Conservation (phyloP, 2,329 filamentous ascomycete species). For the Alternaria viburni region DNA sequence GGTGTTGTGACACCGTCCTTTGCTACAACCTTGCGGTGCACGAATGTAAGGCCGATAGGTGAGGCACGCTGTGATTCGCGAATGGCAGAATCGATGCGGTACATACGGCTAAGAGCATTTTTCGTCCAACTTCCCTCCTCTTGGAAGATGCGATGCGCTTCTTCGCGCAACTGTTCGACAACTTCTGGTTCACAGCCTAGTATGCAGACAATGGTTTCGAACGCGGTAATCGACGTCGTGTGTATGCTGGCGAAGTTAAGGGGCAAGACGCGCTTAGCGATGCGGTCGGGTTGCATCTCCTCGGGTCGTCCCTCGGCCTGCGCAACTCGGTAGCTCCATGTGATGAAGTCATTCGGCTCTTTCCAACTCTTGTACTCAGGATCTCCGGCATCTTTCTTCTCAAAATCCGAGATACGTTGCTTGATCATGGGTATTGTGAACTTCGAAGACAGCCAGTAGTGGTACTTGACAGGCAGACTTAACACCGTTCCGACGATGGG, state of each 20-base stretch:
- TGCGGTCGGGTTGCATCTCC: slow-evolving; percentile 57
- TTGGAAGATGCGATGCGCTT: slow-evolving; percentile 46
- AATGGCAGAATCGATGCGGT: slow-evolving; percentile 59
- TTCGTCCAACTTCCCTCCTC: slow-evolving; percentile 57
- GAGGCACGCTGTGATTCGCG: slow-evolving; percentile 61
- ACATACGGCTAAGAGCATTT: slow-evolving; percentile 50
- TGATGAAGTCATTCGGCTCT: slow-evolving; percentile 63
- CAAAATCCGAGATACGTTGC: slow-evolving; percentile 57
- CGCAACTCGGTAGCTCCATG: slow-evolving; percentile 63
- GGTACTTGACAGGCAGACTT: slow-evolving; percentile 55
- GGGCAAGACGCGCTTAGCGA: slow-evolving; percentile 61
- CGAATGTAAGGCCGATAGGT: slow-evolving; percentile 56
- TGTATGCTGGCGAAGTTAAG: slow-evolving; percentile 67
- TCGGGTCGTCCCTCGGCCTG: slow-evolving; percentile 50
- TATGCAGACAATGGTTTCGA: slow-evolving; percentile 45
- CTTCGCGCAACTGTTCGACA: slow-evolving; percentile 49
- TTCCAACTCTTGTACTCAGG: slow-evolving; percentile 50
- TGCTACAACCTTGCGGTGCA: slow-evolving; percentile 58
- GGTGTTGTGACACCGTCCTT: slow-evolving; percentile 83
- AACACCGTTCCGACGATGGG: slow-evolving; percentile 58
- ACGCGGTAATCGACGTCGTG: slow-evolving; percentile 62
- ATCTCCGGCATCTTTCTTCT: slow-evolving; percentile 51
- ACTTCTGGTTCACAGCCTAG: slow-evolving; percentile 23
- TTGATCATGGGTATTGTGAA: slow-evolving; percentile 58
- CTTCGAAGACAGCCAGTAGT: slow-evolving; percentile 54